Evolutionary conservation across 768 basidiomycete genomes (phyloP).

Genomic region (Lentinula guzmanii): DNA sequence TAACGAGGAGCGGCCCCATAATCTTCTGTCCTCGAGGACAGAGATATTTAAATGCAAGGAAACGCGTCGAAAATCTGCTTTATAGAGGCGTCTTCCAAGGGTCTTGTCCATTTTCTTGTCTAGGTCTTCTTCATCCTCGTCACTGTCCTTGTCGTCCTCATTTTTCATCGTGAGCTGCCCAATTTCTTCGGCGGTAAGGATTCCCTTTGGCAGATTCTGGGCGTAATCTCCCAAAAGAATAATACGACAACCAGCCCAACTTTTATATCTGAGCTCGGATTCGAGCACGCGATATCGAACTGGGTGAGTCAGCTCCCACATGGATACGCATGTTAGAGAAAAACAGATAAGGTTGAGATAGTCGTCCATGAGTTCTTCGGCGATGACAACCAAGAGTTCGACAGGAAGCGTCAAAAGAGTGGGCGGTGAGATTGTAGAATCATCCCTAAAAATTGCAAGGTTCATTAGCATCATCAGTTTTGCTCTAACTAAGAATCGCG

Average conservation of each 20-base stretch:
- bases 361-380: not conserved
- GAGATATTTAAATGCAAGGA: too few species aligned
- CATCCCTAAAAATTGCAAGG: too few species aligned
- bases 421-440: not conserved
- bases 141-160: not conserved
- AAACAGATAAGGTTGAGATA: not conserved
- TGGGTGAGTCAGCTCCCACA: not conserved
- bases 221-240: not conserved
- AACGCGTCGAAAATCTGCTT: too few species aligned
- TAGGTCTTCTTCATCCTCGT: too few species aligned
- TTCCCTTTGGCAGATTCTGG: not conserved
- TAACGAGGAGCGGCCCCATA: too few species aligned
- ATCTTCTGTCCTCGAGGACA: not conserved
- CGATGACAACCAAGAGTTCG: not conserved
- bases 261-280: not conserved
- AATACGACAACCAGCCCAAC: not conserved
- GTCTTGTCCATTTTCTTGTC: too few species aligned
- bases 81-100: not conserved
- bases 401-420: not conserved
- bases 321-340: not conserved
- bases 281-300: not conserved
- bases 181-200: not conserved
- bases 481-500: too few species aligned
- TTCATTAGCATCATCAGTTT: not conserved
- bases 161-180: not conserved